Evolutionary conservation across 2,329 filamentous ascomycete genomes (phyloP).

Genomic region (Phoma sp.): DNA sequence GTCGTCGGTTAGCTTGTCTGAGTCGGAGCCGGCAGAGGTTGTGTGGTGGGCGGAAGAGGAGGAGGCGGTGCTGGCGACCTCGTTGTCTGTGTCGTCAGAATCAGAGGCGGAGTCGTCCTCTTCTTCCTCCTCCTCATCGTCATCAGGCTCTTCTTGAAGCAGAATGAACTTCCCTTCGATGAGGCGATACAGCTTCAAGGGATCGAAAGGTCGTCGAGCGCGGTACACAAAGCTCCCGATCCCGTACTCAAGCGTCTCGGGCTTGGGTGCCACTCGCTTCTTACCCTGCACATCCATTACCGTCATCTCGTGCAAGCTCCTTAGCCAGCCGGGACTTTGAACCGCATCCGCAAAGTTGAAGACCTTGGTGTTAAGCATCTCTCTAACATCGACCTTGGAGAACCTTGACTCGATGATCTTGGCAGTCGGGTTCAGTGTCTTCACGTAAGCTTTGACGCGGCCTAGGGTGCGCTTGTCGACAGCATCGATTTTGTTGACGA

Average conservation of each 20-base stretch:
- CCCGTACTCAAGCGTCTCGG: conserved; percentile 75
- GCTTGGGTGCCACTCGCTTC: conserved; percentile 67
- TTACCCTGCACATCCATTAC: conserved; percentile 61
- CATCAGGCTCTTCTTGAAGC: conserved; percentile 47
- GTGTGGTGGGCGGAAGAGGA: conserved; percentile 27
- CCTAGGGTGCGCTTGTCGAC: conserved; percentile 56
- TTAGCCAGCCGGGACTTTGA: conserved; percentile 71
- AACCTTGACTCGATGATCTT: conserved; percentile 67
- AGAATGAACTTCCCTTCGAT: conserved; percentile 54
- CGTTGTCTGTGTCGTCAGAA: conserved; percentile 30
- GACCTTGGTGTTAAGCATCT: conserved; percentile 69
- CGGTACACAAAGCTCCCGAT: conserved; percentile 74
- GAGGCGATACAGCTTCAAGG: conserved; percentile 49
- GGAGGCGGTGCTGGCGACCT: conserved; percentile 4
- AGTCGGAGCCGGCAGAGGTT: conserved; percentile 21
- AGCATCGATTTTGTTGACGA: conserved; percentile 73
- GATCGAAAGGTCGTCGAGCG: conserved; percentile 55
- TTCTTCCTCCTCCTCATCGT: conserved; percentile 37
- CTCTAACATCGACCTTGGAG: conserved; percentile 64
- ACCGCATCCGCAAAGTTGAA: conserved; percentile 71
- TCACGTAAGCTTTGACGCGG: conserved; percentile 61
- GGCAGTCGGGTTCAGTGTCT: conserved; percentile 69
- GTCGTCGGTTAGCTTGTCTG: conserved; percentile 33
- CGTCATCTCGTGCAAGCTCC: conserved; percentile 72
- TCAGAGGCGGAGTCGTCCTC: conserved; percentile 23